These are phyloP conservation scores for Penicillium sp. DNA, from an alignment of 2,329 filamentous ascomycete genomes.

Conservation along the genomic window DNA sequence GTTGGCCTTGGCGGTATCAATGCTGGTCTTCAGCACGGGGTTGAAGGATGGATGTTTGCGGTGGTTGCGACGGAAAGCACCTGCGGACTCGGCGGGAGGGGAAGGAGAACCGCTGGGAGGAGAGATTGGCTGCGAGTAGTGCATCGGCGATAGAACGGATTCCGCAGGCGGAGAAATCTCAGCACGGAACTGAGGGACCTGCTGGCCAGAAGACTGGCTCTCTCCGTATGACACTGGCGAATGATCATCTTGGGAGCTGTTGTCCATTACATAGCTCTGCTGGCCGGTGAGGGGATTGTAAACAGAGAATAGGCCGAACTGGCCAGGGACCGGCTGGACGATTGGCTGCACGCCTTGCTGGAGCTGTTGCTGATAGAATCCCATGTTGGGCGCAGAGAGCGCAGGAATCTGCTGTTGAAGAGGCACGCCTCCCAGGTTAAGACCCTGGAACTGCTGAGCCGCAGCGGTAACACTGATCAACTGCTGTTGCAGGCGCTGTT, in stretches of 20 bases:
- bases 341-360: conserved; percentile 65
- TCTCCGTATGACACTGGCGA: conserved; percentile 30
- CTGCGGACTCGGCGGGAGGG: conserved; percentile 72
- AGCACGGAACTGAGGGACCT: conserved; percentile 64
- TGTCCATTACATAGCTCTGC: conserved; percentile 75
- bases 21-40: conserved; percentile 46
- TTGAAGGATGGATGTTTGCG: conserved; percentile 81
- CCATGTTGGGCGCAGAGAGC: conserved; percentile 53
- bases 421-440: conserved; percentile 59
- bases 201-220: conserved; percentile 51
- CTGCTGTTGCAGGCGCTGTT: conserved; percentile 92
- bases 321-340: conserved; percentile 60
- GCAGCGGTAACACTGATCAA: conserved; percentile 78
- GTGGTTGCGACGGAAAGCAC: conserved; percentile 88
- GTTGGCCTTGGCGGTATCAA: conserved; percentile 52
- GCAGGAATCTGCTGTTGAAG: conserved; percentile 45
- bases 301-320: conserved; percentile 75
- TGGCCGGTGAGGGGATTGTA: conserved; percentile 86
- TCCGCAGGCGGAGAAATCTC: conserved; percentile 77
- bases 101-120: conserved; percentile 63
- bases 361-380: conserved; percentile 64
- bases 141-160: conserved; percentile 54
- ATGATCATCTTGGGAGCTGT: conserved; percentile 52
- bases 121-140: conserved; percentile 64
- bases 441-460: conserved; percentile 75